These are phyloP conservation scores for Camelina laxa DNA, from an alignment of 345 rosid genomes.

Conservation along the genomic window DNA sequence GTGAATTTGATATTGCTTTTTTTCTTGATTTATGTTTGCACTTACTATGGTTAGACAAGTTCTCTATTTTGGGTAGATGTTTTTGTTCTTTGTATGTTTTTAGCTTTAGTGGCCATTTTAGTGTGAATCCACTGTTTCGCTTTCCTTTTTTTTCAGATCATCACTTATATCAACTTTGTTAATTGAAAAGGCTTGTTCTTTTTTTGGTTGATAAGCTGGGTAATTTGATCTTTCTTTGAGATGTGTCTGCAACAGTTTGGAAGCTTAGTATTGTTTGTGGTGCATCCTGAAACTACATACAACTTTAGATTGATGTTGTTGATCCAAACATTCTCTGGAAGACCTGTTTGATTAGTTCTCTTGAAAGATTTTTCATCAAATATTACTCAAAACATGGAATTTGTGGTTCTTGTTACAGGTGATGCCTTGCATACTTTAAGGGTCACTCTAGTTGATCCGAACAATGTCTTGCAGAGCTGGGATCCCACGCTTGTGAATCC, in stretches of 20 bases:
- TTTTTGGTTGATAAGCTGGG: conserved; percentile 1
- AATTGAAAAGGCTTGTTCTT: not conserved
- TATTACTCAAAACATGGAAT: not conserved
- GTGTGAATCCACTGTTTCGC: conserved; percentile 31
- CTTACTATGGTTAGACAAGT: not conserved
- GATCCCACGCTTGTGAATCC: conserved; percentile 98
- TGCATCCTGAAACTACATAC: not conserved
- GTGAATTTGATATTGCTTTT: not conserved
- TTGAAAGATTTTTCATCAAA: not conserved
- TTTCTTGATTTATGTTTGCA: not conserved
- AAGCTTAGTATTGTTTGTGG: conserved; percentile 9
- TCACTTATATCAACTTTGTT: conserved; percentile 23
- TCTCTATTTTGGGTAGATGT: not conserved
- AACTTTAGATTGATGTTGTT: conserved; percentile 13
- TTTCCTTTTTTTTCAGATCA: conserved; percentile 8
- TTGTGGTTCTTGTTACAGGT: conserved; percentile 57
- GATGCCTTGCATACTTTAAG: conserved; percentile 93
- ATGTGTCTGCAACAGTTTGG: conserved; percentile 10
- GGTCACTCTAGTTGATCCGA: conserved; percentile 77
- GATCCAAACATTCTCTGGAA: conserved; percentile 18
- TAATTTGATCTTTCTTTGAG: not conserved
- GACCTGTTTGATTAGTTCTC: not conserved
- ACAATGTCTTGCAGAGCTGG: conserved; percentile 96
- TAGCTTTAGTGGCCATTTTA: conserved; percentile 14
- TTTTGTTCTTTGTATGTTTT: not conserved